phyloP scores from a whole-genome alignment of 1,284 basidiomycete genomes.

The Leccinum glutinopallens region DNA sequence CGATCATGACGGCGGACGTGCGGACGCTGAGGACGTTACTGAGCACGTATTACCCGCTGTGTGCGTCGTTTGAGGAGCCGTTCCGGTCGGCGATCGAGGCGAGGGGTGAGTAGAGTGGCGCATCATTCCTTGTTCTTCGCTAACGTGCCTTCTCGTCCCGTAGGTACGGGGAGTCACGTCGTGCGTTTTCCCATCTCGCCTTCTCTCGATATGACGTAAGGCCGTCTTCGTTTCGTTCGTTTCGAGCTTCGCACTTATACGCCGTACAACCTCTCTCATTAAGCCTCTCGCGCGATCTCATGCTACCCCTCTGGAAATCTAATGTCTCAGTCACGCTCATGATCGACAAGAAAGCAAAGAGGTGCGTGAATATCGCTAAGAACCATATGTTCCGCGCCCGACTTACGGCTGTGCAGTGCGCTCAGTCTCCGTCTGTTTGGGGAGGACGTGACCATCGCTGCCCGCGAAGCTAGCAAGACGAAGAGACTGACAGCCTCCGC shows the following conservation, averaged over 20 bases:
- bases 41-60: slow-evolving; percentile 78
- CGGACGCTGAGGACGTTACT: slow-evolving; percentile 68
- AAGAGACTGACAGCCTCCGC: slow-evolving; percentile 24
- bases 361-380: slow-evolving; percentile 46
- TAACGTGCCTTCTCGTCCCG: not conserved
- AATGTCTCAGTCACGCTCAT: slow-evolving; percentile 84
- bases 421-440: slow-evolving; percentile 80
- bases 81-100: slow-evolving; percentile 54
- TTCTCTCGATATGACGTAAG: slow-evolving; percentile 57
- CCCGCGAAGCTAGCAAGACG: slow-evolving; percentile 39
- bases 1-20: slow-evolving; percentile 66
- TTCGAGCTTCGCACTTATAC: slow-evolving; percentile 7
- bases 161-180: slow-evolving; percentile 74
- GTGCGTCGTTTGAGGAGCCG: slow-evolving; percentile 59
- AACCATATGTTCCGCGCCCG: not conserved
- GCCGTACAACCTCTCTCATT: slow-evolving; percentile 2
- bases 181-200: slow-evolving; percentile 64
- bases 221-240: not conserved
- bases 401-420: slow-evolving; percentile 47
- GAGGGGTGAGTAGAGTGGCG: slow-evolving; percentile 41
- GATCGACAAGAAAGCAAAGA: slow-evolving; percentile 95
- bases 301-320: slow-evolving; percentile 91
- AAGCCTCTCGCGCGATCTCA: slow-evolving; percentile 74
- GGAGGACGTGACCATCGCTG: slow-evolving; percentile 66
- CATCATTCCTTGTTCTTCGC: not conserved